phyloP scores from a whole-genome alignment of 164 flowering plant genomes.

The Paratinospora sagittata region DNA sequence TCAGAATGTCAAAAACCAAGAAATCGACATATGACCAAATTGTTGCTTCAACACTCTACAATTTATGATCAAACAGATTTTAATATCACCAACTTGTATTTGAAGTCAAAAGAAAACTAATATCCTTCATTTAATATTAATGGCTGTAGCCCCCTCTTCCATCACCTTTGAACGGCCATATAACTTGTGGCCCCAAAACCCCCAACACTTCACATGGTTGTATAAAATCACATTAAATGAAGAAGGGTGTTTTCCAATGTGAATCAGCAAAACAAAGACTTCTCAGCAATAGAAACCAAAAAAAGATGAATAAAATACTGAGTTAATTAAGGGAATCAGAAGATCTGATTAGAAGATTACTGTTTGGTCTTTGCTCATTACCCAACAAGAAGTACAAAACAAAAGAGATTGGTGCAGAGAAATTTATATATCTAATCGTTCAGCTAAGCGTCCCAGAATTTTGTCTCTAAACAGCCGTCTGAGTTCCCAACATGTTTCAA shows the following conservation, averaged over 20 bases:
- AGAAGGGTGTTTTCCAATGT: not conserved
- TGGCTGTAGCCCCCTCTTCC: slow-evolving; percentile 9
- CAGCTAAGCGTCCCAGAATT: slow-evolving; percentile 8
- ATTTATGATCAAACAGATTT: slow-evolving; percentile 20
- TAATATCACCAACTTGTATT: slow-evolving; percentile 9
- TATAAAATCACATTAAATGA: slow-evolving; percentile 1
- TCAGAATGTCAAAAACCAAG: slow-evolving; percentile 11
- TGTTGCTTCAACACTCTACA: slow-evolving; percentile 18
- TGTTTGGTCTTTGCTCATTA: slow-evolving; percentile 6
- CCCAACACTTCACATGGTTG: slow-evolving; percentile 17
- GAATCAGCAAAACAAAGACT: not conserved
- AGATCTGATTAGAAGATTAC: slow-evolving; percentile 6
- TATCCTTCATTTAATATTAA: slow-evolving; percentile 1
- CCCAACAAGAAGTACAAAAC: slow-evolving; percentile 8
- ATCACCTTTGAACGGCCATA: slow-evolving; percentile 4
- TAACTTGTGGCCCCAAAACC: not conserved
- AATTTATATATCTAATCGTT: not conserved
- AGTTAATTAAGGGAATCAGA: slow-evolving; percentile 13
- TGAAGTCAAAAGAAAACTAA: slow-evolving; percentile 6
- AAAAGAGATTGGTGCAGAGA: not conserved
- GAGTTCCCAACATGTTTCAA: not conserved
- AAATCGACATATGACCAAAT: slow-evolving; percentile 16
- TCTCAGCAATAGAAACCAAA: not conserved
- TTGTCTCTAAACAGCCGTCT: slow-evolving; percentile 2
- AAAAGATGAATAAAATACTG: not conserved